These are phyloP conservation scores for Kodamaea laetipori DNA, from an alignment of 805 yeast species.

Conservation along the genomic window DNA sequence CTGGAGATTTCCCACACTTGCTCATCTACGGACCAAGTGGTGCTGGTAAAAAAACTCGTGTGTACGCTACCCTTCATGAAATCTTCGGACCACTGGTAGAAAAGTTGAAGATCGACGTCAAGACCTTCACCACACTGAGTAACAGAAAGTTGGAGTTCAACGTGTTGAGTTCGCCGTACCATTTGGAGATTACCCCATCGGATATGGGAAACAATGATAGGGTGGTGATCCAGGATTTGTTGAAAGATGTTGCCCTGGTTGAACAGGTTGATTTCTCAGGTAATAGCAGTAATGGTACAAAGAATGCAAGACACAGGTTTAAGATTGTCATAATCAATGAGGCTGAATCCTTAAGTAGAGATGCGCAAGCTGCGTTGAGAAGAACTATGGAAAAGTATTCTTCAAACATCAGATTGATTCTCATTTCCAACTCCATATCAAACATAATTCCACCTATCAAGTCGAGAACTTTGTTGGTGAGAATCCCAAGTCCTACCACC, in stretches of 20 bases:
- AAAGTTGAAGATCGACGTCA: conserved; percentile 81
- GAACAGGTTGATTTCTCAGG: conserved; percentile 85
- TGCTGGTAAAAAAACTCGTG: conserved; percentile 94
- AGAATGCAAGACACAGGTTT: conserved; percentile 49
- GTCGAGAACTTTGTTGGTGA: conserved; percentile 85
- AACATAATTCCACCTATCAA: conserved; percentile 92
- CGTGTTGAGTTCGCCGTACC: conserved; percentile 88
- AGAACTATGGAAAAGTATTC: conserved; percentile 97
- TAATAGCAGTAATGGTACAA: conserved; percentile 31
- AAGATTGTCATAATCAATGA: conserved; percentile 87
- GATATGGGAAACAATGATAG: conserved; percentile 97
- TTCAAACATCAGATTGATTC: conserved; percentile 75
- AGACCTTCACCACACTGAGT: conserved; percentile 73
- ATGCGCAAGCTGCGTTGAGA: conserved; percentile 94
- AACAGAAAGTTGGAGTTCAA: conserved; percentile 85
- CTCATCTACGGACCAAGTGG: conserved; percentile 95
- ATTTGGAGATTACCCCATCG: conserved; percentile 92
- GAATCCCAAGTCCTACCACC: conserved; percentile 78
- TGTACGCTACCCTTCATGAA: conserved; percentile 73
- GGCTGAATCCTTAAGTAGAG: conserved; percentile 86
- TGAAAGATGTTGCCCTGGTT: conserved; percentile 92
- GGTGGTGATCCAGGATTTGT: conserved; percentile 88
- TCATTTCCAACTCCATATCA: conserved; percentile 87
- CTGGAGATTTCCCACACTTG: conserved; percentile 92
- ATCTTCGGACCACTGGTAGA: conserved; percentile 83